phyloP scores from a whole-genome alignment of 2,329 filamentous ascomycete species.

The Pseudogymnoascus sp. region DNA sequence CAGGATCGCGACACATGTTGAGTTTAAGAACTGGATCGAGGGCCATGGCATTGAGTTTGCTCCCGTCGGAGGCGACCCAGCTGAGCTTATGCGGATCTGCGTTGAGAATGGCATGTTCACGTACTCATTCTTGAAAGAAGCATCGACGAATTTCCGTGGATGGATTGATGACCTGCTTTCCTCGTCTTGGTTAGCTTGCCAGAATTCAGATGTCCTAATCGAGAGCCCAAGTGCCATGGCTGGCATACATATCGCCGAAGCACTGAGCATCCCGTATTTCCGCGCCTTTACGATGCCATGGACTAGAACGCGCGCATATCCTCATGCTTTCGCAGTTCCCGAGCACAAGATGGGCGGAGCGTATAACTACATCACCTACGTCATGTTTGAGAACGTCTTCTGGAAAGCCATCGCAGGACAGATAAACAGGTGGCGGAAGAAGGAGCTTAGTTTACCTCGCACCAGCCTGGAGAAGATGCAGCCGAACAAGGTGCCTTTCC shows the following conservation, averaged over 20 bases:
- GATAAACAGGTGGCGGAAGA: constrained; percentile 86
- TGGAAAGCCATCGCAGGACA: constrained; percentile 90
- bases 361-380: constrained; percentile 92
- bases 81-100: constrained; percentile 89
- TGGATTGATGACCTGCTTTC: constrained; percentile 86
- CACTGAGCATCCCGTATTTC: constrained; percentile 87
- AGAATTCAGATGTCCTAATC: constrained; percentile 81
- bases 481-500: constrained; percentile 91
- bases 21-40: constrained; percentile 84
- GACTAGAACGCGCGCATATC: constrained; percentile 91
- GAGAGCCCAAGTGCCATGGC: constrained; percentile 96
- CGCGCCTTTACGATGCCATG: constrained; percentile 98
- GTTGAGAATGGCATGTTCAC: constrained; percentile 98
- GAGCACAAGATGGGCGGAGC: constrained; percentile 89
- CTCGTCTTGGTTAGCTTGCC: constrained; percentile 74
- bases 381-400: constrained; percentile 94
- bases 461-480: constrained; percentile 88
- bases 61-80: constrained; percentile 81
- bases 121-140: constrained; percentile 78
- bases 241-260: constrained; percentile 94
- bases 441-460: constrained; percentile 64
- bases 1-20: constrained; percentile 81
- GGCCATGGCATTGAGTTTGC: constrained; percentile 91
- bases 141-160: constrained; percentile 77
- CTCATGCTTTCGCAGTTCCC: constrained; percentile 89